Base-by-base conservation (phyloP, 139 green algal species). In the Zygnema circumcarinatum region DNA sequence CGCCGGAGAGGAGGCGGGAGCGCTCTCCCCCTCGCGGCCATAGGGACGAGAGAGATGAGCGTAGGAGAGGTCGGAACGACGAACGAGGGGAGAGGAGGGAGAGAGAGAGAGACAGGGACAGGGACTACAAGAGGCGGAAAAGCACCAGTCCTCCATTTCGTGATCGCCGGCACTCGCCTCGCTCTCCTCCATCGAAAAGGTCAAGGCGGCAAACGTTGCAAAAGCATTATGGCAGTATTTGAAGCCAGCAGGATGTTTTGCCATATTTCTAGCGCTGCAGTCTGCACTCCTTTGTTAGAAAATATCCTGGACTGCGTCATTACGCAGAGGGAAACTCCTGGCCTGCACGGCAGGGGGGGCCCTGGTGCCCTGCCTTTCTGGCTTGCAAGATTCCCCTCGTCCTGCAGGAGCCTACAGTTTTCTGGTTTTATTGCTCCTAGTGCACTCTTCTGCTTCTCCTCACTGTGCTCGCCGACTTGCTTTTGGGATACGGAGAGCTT, bases 171-270 rank as follows among this genome's bases (percentile, higher is more conserved):
- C 69, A 78, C 36, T 78, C 69, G 16, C 69, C 69, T 52, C 69
- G 69, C 16, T 41, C 35, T 78, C 36, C 69, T 78, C 69, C 69
- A 78, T 62, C 47, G 47, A 78, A 41, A 78, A 78, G 69, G 69
- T 78, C 36, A 16, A 78, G 7, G 47, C 7, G 7, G 47, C 7
- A 62, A 62, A 62, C 47, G 16, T n/a, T n/a, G n/a, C n/a, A n/a
- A n/a, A n/a, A n/a, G n/a, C n/a, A n/a, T n/a, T n/a, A n/a, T n/a
- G n/a, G n/a, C n/a, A n/a, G n/a, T n/a, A n/a, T n/a, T n/a, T n/a
- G n/a, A n/a, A n/a, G n/a, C n/a, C n/a, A n/a, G n/a, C n/a, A n/a
- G n/a, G n/a, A n/a, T n/a, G n/a, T n/a, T n/a, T n/a, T n/a, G n/a
- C n/a, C n/a, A n/a, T n/a, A n/a, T n/a, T n/a, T n/a, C n/a, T n/a